Evolutionary conservation across 2,329 filamentous ascomycete genomes (phyloP), one percentile per base, ranked within the genome.

Genomic region (Stachybotrys echinatus): DNA sequence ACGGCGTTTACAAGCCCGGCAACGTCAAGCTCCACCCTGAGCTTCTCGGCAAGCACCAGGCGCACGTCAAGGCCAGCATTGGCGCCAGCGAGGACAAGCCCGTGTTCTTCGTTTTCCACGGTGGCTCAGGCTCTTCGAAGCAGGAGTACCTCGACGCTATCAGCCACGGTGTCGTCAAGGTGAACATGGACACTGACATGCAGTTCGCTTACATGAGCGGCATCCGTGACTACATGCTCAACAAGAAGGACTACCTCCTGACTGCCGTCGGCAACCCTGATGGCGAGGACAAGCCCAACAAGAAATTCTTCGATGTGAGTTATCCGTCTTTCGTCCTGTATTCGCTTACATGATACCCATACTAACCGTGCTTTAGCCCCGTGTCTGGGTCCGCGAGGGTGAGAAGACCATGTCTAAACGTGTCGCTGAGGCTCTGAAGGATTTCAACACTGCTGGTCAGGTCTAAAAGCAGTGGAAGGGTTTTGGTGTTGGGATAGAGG

Each of bases 61-160:
- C 80, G 57, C 90, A 88, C 73, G 89, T 96, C 72, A 84, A 89
- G 74, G 84, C 92, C 74, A 83, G 95, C 79, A 83, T 86, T 58
- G 72, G 74, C 59, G 75, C 81, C 64, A 76, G 80, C 62, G 82
- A 88, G 58, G 81, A 88, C 68, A 96, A 96, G 87, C 94, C 94
- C 61, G 89, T 97, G 68, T 97, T 92, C 85, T 90, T 99, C 66
- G 94, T 99, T 72, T 99, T 99, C 88, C 94, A 99, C 82, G 94
- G 94, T 66, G 94, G 94, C 64, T 95, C 89, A 57, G 94, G 94
- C 61, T 95, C 89, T 58, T 80, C 81, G 70, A 95, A 96, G 80
- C 74, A 89, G 62, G 94, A 99, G 77, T 99, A 88, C 82, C 80
- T 78, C 56, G 84, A 90, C 63, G 92, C 92, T 67, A 96, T 96